Percentiles rank a stretch among this genome's conserved stretches.
phyloP scores from a whole-genome alignment of 495 filamentous ascomycete genomes.

The Articulospora tetracladia region DNA sequence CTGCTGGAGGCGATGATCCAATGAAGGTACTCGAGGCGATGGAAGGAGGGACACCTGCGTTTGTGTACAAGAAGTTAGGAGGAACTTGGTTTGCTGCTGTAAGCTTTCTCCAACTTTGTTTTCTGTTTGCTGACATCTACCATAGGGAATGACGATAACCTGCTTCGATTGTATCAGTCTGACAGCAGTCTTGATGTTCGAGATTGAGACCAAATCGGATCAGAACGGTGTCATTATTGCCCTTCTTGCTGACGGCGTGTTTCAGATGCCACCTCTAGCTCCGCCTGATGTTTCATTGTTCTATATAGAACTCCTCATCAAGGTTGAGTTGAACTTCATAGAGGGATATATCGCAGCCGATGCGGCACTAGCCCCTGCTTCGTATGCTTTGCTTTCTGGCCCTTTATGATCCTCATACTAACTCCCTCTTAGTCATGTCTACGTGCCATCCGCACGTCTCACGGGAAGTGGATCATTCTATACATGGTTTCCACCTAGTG shows the following conservation, averaged over 20 bases:
- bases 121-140: neutral
- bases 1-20: constrained; percentile 12
- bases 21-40: constrained; percentile 14
- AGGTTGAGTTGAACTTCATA: constrained; percentile 31
- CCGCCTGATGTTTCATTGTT: constrained; percentile 22
- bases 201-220: constrained; percentile 16
- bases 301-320: constrained; percentile 41
- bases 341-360: constrained; percentile 36
- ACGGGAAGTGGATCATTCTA: constrained; percentile 44
- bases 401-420: neutral
- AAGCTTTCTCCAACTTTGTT: neutral
- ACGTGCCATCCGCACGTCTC: constrained; percentile 37
- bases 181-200: constrained; percentile 34
- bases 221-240: constrained; percentile 28
- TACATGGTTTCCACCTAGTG: constrained; percentile 40
- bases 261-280: constrained; percentile 29
- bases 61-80: constrained; percentile 3
- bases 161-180: constrained; percentile 31
- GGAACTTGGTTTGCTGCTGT: constrained; percentile 8
- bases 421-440: neutral
- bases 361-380: constrained; percentile 38
- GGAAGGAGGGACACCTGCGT: neutral
- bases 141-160: constrained; percentile 1
- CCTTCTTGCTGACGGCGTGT: constrained; percentile 37
- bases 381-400: constrained; percentile 31